Evolutionary conservation across 768 basidiomycete genomes (phyloP).

Genomic region (Termitomyces sp.): DNA sequence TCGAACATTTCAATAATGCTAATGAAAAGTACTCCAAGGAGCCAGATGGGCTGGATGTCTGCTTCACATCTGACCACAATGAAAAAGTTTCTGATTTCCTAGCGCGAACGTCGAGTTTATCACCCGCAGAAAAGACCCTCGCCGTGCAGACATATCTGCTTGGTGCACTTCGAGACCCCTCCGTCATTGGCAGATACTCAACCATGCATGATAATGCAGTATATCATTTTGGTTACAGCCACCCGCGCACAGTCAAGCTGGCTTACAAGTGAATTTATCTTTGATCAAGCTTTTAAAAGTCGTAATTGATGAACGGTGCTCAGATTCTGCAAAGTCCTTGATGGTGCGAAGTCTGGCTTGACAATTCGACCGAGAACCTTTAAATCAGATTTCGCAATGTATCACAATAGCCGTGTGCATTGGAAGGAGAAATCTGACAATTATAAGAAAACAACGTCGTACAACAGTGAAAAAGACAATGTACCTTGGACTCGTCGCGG

Average conservation of each 20-base stretch:
- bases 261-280: slow-evolving; percentile 39
- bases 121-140: slow-evolving; percentile 21
- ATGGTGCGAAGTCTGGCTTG: slow-evolving; percentile 57
- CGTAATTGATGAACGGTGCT: not conserved
- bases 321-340: slow-evolving; percentile 49
- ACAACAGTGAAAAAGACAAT: slow-evolving; percentile 3
- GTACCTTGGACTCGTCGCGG: slow-evolving; percentile 7
- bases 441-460: not conserved
- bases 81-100: slow-evolving; percentile 40
- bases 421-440: slow-evolving; percentile 16
- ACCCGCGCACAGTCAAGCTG: slow-evolving; percentile 42
- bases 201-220: slow-evolving; percentile 50
- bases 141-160: slow-evolving; percentile 47
- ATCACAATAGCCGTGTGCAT: slow-evolving; percentile 7
- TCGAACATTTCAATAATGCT: slow-evolving; percentile 50
- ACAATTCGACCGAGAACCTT: slow-evolving; percentile 29
- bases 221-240: slow-evolving; percentile 46
- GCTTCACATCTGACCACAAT: slow-evolving; percentile 35
- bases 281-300: not conserved
- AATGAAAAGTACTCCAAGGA: slow-evolving; percentile 39
- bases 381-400: slow-evolving; percentile 10
- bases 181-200: slow-evolving; percentile 49
- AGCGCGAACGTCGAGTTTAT: slow-evolving; percentile 14
- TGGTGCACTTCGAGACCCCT: slow-evolving; percentile 37
- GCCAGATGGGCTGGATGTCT: slow-evolving; percentile 34